These are phyloP conservation scores for Cafeteria roenbergensis DNA, from an alignment of 108 stramenopile genomes.

Conservation along the genomic window DNA sequence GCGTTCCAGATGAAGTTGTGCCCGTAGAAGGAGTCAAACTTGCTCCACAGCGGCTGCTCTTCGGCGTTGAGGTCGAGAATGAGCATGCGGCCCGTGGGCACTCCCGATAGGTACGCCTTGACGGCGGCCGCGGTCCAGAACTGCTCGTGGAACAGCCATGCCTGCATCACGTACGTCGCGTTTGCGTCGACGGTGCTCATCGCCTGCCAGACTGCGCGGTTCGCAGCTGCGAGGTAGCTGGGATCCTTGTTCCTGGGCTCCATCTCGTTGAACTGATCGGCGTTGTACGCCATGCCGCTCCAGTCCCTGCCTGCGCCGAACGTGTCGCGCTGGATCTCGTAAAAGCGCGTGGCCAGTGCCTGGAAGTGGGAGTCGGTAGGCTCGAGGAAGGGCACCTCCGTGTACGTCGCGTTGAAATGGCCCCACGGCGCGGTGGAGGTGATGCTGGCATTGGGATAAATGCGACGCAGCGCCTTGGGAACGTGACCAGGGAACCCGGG, in stretches of 20 bases:
- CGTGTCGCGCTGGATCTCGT: neutral
- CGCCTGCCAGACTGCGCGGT: neutral
- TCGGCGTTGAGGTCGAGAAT: neutral
- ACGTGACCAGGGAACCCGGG: constrained; percentile 12
- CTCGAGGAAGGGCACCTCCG: neutral
- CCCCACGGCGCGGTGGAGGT: neutral
- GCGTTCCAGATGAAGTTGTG: neutral
- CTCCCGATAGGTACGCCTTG: neutral
- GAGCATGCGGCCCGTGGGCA: neutral
- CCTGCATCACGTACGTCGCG: constrained; percentile 7
- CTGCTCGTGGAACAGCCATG: constrained; percentile 6
- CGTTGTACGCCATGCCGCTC: neutral
- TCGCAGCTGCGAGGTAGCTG: neutral
- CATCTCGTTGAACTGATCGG: constrained; percentile 17
- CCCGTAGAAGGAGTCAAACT: neutral
- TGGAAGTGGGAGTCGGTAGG: neutral
- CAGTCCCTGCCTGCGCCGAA: too few relatives aligned
- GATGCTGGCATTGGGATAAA: neutral
- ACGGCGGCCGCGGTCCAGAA: neutral
- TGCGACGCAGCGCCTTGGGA: neutral
- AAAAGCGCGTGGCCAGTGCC: neutral
- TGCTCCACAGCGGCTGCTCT: neutral
- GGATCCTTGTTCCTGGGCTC: neutral
- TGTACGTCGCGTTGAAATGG: neutral
- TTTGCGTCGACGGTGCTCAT: neutral